Percentiles rank a stretch among this genome's conserved stretches.
Evolutionary conservation across 495 filamentous ascomycete species (phyloP).

Genomic region (Penicillium waksmanii): DNA sequence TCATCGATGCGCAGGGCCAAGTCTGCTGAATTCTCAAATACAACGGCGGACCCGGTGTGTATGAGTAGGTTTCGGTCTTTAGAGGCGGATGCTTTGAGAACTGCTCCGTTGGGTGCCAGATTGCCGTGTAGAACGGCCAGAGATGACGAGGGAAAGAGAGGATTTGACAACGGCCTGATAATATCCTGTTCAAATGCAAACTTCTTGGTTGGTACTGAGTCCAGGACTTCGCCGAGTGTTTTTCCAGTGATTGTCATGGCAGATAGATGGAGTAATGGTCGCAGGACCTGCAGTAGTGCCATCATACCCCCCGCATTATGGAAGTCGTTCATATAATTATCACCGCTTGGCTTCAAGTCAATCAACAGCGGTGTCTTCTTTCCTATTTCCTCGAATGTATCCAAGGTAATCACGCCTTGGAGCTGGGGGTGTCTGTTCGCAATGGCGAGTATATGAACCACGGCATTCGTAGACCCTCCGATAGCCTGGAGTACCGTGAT

Average conservation of each 20-base stretch:
- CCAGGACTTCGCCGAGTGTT: conserved; percentile 60
- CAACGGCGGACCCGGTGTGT: conserved; percentile 60
- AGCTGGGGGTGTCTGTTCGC: conserved; percentile 60
- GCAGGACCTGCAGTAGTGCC: conserved; percentile 57
- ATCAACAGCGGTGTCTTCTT: conserved; percentile 61
- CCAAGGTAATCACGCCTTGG: conserved; percentile 56
- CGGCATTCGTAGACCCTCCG: conserved; percentile 69
- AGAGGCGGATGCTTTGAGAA: conserved; percentile 66
- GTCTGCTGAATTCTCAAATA: conserved; percentile 61
- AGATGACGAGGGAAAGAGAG: conserved; percentile 58
- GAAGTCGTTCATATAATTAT: conserved; percentile 75
- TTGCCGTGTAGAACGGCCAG: conserved; percentile 60
- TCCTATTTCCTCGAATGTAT: conserved; percentile 64
- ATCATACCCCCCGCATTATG: conserved; percentile 70
- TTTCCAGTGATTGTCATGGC: conserved; percentile 61
- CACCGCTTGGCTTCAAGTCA: conserved; percentile 69
- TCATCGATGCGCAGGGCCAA: conserved; percentile 61
- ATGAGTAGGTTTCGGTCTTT: conserved; percentile 53
- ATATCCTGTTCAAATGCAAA: conserved; percentile 46
- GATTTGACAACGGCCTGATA: conserved; percentile 55
- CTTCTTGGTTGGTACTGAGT: conserved; percentile 45
- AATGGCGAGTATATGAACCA: conserved; percentile 70
- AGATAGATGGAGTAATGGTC: conserved; percentile 59
- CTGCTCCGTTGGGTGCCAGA: conserved; percentile 58
- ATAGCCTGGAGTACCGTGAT: conserved; percentile 71